Evolutionary conservation across 306 rosid species (phyloP), one percentile per base, ranked within the genome.

Genomic region (Inga laurina): DNA sequence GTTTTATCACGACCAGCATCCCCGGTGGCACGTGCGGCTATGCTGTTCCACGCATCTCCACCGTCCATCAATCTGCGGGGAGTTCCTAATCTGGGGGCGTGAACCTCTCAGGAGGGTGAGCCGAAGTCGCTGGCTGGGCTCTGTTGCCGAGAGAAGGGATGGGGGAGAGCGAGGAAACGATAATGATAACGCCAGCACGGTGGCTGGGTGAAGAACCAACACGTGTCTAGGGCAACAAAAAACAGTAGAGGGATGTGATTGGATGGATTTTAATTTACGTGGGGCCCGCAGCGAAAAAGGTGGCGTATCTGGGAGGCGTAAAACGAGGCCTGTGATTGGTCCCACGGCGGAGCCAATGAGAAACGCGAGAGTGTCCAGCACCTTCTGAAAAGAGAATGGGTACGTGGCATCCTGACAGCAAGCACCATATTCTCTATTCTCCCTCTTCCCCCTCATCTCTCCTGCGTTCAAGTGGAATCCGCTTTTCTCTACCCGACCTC

Each of bases 201-300:
- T 90, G 94, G 92, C 88, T 87, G 81, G 85, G 83, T 82, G 62
- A 85, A 70, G 32, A 74, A 0, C 18, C 88, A 62, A 91, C 97
- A 91, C 96, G 93, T 91, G 97, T 91, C 86, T 84, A 89, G 90
- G 92, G 91, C 89, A 79, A 67, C 85, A 41, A 14, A 39, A 74
- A 81, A 80, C 79, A 90, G 86, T 4, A 32, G 4, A 4, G 32
- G 46, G 4, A 39, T 12, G 10, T 72, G 80, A 91, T 91, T 91
- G 89, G 92, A 5, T n/a, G 45, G 4, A 44, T 72, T 79, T 56
- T 72, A 11, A 72, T 45, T 45, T 2, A 1, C 0, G 4, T 4
- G 82, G 89, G 90, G 0, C 78, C 90, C 78, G 4, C 3, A 0
- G 15, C 1, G 0, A 2, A 65, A 78, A 27, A 82, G 79, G 82